Evolutionary conservation across 2,329 filamentous ascomycete species (phyloP), one percentile per base, ranked within the genome.

Genomic region (Trichoderma koningiopsis): DNA sequence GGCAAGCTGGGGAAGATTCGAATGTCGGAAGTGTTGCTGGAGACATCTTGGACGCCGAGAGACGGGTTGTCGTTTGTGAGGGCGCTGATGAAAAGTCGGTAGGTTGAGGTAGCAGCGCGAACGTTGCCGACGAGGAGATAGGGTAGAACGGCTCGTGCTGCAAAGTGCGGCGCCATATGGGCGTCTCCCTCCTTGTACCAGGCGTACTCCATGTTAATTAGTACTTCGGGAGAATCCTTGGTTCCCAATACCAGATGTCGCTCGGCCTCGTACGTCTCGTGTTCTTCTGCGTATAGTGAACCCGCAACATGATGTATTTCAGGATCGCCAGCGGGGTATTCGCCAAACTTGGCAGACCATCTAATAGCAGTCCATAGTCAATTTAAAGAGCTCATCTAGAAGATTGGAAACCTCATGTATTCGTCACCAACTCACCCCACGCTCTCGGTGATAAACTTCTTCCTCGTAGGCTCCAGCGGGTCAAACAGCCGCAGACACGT

Each of bases 291-390:
- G 79, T 93, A 97, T 55, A 97, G 83, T 37, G 89, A 90, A 62
- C 96, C 96, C 43, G 91, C 90, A 55, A 97, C 94, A 81, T 98
- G 94, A 81, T 99, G 96, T 68, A 99, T 84, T 76, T 98, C 96
- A 3, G 95, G 92, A 77, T 99, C 96, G 70, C 96, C 96, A 62
- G 93, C 92, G 59, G 96, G 94, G 78, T 92, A 93, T 57, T 96
- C 92, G 74, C 94, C 93, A 76, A 89, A 91, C 78, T 92, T 95
- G 68, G 89, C 86, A 69, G 93, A 96, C 96, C 96, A 99, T 56
- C 81, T 82, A 69, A 24, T n/a, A 3, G n/a, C 55, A 47, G 33
- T 5, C 3, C 22, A 65, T 24, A 47, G 62, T 66, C 62, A 66
- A 53, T 35, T 27, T 13, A 35, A 64, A 27, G n/a, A 19, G 31